phyloP scores from a whole-genome alignment of 192 early-diverging fungal genomes.

The Backusella tarrabulga region DNA sequence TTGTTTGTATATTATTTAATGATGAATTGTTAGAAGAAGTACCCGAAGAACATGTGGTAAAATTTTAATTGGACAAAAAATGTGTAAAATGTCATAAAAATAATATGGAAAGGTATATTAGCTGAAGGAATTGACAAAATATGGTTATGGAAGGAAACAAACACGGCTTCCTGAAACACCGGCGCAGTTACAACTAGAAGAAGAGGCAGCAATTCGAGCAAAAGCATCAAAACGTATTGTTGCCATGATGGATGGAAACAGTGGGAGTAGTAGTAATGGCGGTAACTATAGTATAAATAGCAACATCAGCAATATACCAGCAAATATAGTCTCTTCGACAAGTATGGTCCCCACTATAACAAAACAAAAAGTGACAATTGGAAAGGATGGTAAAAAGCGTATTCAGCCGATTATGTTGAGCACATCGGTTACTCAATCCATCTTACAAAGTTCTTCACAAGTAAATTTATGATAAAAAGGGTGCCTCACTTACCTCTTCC shows the following conservation, averaged over 20 bases:
- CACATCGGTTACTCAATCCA: not conserved
- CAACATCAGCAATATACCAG: not conserved
- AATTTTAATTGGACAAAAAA: not conserved
- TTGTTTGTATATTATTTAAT: conserved; percentile 72
- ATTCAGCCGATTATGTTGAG: conserved; percentile 64
- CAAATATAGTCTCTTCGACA: not conserved
- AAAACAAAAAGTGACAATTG: conserved; percentile 62
- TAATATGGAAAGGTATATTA: not conserved
- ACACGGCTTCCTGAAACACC: conserved; percentile 61
- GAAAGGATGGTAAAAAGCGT: conserved; percentile 80
- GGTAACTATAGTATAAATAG: not conserved
- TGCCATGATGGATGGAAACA: conserved; percentile 29
- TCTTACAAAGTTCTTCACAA: not conserved
- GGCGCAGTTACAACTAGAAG: conserved; percentile 66
- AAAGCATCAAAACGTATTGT: conserved; percentile 19
- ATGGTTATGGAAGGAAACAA: conserved; percentile 46
- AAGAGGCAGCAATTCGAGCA: conserved; percentile 36
- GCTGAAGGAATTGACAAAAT: conserved; percentile 45
- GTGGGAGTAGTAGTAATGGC: not conserved
- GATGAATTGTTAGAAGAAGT: conserved; percentile 69
- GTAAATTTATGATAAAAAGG: not conserved
- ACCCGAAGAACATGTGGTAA: conserved; percentile 65
- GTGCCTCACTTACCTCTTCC: too few relatives aligned
- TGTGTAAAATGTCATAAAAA: not conserved
- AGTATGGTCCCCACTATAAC: conserved; percentile 2